Evolutionary conservation across 257 asterid genomes (phyloP).

Genomic region (Eustoma russellianum): DNA sequence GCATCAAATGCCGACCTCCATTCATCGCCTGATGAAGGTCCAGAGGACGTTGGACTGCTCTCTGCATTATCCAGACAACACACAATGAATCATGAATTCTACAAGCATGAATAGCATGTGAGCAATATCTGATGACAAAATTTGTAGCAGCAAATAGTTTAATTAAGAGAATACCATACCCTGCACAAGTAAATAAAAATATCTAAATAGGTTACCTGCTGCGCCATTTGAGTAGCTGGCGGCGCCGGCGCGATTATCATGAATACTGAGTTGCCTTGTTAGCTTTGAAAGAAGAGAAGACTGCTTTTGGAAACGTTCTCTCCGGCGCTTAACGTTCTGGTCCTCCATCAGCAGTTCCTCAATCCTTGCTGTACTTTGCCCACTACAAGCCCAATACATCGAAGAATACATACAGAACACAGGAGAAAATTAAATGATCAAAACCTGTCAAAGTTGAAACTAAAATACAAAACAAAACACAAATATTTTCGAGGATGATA

Average conservation of each 20-base stretch:
- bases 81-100: not conserved
- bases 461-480: not conserved
- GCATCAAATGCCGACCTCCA: conserved; percentile 96
- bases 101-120: conserved; percentile 1
- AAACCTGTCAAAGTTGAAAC: not conserved
- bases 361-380: conserved; percentile 60
- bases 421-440: not conserved
- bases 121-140: not conserved
- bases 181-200: conserved; percentile 3
- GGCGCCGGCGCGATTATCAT: conserved; percentile 76
- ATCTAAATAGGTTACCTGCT: conserved; percentile 35
- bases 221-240: conserved; percentile 51
- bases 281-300: conserved; percentile 78
- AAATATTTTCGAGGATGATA: not conserved
- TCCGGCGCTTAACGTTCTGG: conserved; percentile 63
- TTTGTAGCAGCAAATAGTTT: not conserved
- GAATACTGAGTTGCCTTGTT: conserved; percentile 66
- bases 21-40: conserved; percentile 73
- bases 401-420: conserved; percentile 5
- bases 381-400: conserved; percentile 30
- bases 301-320: conserved; percentile 72
- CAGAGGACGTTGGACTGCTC: conserved; percentile 70
- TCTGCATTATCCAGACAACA: conserved; percentile 28
- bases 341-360: conserved; percentile 91
- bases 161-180: not conserved